A percentile compares a stretch with the other conserved stretches of the same genome.
These are phyloP conservation scores for Serendipita sp. DNA, from an alignment of 768 basidiomycete species.

Conservation along the genomic window DNA sequence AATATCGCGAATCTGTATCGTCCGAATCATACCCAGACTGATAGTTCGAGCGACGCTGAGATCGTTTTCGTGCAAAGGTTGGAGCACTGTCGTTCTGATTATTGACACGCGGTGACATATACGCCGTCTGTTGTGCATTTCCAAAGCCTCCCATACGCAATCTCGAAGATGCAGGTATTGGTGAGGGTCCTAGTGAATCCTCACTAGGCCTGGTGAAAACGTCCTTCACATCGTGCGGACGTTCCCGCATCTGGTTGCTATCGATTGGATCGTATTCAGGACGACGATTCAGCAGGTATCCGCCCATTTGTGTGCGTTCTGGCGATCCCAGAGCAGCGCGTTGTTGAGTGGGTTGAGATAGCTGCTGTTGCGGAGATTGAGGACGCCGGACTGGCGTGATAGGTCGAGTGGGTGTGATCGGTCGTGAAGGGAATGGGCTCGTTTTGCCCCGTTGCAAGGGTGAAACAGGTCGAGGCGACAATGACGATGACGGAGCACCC, in stretches of 20 bases:
- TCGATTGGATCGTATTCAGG: not conserved
- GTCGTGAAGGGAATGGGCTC: not conserved
- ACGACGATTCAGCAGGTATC: not conserved
- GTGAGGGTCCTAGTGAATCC: no score
- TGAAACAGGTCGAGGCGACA: not conserved
- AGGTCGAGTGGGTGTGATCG: not conserved
- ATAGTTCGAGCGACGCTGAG: not conserved
- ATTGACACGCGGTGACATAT: no score
- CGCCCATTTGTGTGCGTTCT: not conserved
- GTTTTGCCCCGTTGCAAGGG: not conserved
- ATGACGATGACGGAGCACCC: not conserved
- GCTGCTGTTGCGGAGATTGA: not conserved
- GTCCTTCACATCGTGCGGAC: no score
- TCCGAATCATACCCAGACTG: conserved; percentile 7
- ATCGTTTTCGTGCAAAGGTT: not conserved
- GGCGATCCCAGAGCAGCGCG: not conserved
- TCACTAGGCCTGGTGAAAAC: no score
- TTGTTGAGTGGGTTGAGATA: not conserved
- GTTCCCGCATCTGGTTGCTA: not conserved
- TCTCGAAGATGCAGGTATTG: no score
- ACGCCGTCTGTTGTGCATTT: no score
- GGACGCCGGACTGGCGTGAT: not conserved
- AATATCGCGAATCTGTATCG: not conserved
- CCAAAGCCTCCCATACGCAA: no score
- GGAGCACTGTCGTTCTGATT: not conserved